These are phyloP conservation scores for Phytophthora litchii DNA, from an alignment of 352 stramenopile species.

Conservation along the genomic window DNA sequence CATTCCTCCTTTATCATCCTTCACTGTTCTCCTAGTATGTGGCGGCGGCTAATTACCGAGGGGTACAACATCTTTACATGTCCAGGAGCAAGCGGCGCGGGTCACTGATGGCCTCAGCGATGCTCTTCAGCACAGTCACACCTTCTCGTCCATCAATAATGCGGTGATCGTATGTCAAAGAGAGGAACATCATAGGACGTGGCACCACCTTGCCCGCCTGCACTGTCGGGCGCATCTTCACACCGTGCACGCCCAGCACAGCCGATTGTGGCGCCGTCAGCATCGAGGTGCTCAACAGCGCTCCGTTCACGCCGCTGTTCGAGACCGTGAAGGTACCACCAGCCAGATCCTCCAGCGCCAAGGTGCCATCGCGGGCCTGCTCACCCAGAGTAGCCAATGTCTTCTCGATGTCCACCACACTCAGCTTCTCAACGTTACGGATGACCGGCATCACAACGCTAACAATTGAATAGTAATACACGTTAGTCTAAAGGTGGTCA, in stretches of 20 bases:
- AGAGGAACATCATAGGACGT: conserved; percentile 99
- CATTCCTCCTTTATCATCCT: conserved; percentile 9
- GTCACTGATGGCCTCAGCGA: conserved; percentile 97
- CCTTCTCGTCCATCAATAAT: conserved; percentile 99
- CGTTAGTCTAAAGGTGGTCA: conserved; percentile 1
- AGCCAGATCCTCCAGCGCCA: conserved; percentile 93
- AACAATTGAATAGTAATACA: background rate
- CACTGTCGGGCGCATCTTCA: conserved; percentile 96
- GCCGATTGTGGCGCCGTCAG: conserved; percentile 98
- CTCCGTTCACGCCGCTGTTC: conserved; percentile 97
- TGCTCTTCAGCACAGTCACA: conserved; percentile 99
- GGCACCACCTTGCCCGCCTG: conserved; percentile 94
- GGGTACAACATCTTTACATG: conserved; percentile 46
- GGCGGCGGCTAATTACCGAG: background rate
- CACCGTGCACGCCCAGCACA: conserved; percentile 98
- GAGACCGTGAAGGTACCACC: conserved; percentile 99
- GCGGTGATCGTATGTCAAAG: conserved; percentile 99
- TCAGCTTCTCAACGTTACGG: conserved; percentile 96
- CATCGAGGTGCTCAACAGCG: conserved; percentile 98
- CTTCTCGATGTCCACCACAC: conserved; percentile 96
- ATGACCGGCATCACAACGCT: conserved; percentile 99
- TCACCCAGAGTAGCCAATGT: conserved; percentile 91
- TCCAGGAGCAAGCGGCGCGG: conserved; percentile 92
- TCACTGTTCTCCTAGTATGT: conserved; percentile 1
- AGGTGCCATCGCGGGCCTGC: conserved; percentile 65